Base-by-base conservation (phyloP, 2,329 filamentous ascomycete genomes). In the Hypoxylon sp. region DNA sequence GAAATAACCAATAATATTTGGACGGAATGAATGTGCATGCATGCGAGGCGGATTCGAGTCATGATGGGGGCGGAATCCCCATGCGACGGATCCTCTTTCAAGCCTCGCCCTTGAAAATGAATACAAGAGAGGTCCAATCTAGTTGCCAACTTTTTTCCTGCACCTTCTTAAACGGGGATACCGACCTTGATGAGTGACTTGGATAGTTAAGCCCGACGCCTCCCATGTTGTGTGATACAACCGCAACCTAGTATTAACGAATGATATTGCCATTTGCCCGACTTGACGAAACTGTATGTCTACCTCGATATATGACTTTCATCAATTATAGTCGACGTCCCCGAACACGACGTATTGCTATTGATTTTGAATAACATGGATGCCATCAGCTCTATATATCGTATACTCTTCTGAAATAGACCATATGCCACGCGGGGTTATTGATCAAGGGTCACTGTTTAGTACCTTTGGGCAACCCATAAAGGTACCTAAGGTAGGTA, bases 201-300 rank as follows among this genome's bases (percentile, higher is more conserved):
- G 19, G n/a, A 37, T 52, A 37, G 33, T 52, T 48, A 31, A 58
- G 48, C 51, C 42, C 26, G 42, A 61, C 63, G 59, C 51, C 55
- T 67, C 55, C 24, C 35, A 67, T 47, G 51, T 31, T 55, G 58
- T 66, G 58, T 66, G 58, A 55, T 54, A 66, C 66, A 39, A 31
- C 13, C 58, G 37, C 51, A 63, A 39, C 44, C 48, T 50, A 51
- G 33, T 55, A 52, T 37, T 29, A 57, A 39, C 55, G 29, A 70
- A 67, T 67, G 46, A 31, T 24, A 51, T 63, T 24, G 46, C 37
- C 37, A 37, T 35, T 35, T 22, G 50, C 29, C 59, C 50, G 51
- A 63, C 59, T 53, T 59, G 31, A 48, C 54, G 31, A 63, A 44
- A 60, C 44, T 42, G 35, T 44, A 57, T 26, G 31, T 58, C 29